Base-by-base conservation (phyloP, 2,329 filamentous ascomycete species). In the Penicillium sp. region DNA sequence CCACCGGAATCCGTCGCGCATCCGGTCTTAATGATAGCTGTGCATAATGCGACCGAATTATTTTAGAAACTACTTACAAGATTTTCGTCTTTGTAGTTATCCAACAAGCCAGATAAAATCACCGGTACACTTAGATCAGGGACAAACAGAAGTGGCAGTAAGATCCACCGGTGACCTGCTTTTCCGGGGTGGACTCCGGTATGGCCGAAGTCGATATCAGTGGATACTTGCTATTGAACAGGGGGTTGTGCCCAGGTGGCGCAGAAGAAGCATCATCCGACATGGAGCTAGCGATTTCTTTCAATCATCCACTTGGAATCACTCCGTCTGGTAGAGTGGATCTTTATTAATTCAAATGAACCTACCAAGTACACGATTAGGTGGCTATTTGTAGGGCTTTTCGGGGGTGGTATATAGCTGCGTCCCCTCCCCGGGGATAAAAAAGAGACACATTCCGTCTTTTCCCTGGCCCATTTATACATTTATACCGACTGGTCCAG, bases 241-340 rank as follows among this genome's bases (percentile, higher is more conserved):
- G 38, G 53, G 51, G 22, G 8, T n/a, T 26, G 40, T 10, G 22
- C 39, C 39, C 22, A n/a, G 39, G 55, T 50, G 38, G 47, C 51
- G 45, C 26, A 42, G 46, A 56, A 56, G 55, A 58, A 61, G 51
- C 55, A 55, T 59, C 38, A 26, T 31, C 34, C 44, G 50, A 35
- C 38, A 18, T 16, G 45, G 32, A 39, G 16, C 37, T 49, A 55
- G 42, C 13, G 8, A 20, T 43, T 53, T 35, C 37, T 53, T 20
- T 44, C 51, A 54, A 54, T 50, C 29, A 50, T 11, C 10, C 5
- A 13, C 2, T 38, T 37, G 9, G 9, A 35, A n/a, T 14, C 18
- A 13, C n/a, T 5, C 16, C 9, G 24, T 22, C 2, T 50, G 13
- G 16, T 8, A 18, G 43, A 16, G 38, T 13, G 31, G 3, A 2